phyloP scores from a whole-genome alignment of 345 rosid genomes.

The Hibiscus trionum region DNA sequence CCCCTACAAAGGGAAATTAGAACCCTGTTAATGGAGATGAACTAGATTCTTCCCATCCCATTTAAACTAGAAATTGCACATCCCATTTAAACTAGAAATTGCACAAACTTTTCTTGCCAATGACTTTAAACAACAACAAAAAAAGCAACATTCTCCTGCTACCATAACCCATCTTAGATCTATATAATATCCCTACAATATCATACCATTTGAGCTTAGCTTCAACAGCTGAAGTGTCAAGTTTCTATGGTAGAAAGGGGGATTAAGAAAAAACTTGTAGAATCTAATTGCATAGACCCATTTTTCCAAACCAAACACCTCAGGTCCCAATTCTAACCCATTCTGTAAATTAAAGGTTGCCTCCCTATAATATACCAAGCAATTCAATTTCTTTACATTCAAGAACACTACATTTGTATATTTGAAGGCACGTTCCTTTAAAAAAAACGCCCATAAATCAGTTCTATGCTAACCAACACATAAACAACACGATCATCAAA shows the following conservation, averaged over 20 bases:
- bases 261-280: not conserved
- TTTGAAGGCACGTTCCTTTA: not conserved
- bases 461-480: not conserved
- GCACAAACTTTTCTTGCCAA: not conserved
- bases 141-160: not conserved
- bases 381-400: slow-evolving; percentile 5
- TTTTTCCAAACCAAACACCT: not conserved
- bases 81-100: not conserved
- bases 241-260: not conserved
- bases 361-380: not conserved
- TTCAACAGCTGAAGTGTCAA: not conserved
- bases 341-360: not conserved
- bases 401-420: not conserved
- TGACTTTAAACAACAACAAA: not conserved
- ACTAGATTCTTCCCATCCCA: not conserved
- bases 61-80: not conserved
- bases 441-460: not conserved
- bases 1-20: not conserved
- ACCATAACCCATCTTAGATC: not conserved
- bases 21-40: not conserved
- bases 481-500: not conserved
- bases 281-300: not conserved
- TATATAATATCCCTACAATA: not conserved
- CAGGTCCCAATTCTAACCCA: not conserved
- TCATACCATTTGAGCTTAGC: not conserved